phyloP scores from a whole-genome alignment of 768 basidiomycete species.

The Auricularia sp. region DNA sequence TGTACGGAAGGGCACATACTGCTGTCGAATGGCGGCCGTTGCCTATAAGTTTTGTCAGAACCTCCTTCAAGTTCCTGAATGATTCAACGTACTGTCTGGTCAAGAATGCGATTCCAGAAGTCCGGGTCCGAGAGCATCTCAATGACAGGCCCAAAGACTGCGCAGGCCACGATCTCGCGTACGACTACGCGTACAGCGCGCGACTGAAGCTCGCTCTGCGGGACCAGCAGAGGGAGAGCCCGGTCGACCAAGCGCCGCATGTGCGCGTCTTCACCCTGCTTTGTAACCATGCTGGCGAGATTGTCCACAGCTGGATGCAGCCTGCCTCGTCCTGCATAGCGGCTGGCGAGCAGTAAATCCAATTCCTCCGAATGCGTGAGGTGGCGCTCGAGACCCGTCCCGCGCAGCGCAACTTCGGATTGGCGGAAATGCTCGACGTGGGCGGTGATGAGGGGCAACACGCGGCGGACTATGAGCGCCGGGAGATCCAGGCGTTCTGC shows the following conservation, averaged over 20 bases:
- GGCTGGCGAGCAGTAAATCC: slow-evolving; percentile 73
- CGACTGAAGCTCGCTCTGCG: slow-evolving; percentile 64
- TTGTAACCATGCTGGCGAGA: slow-evolving; percentile 78
- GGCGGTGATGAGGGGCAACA: slow-evolving; percentile 79
- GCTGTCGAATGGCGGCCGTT: slow-evolving; percentile 61
- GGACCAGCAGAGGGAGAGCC: slow-evolving; percentile 62
- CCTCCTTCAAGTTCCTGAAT: neutral
- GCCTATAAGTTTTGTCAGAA: slow-evolving; percentile 27
- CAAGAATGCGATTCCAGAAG: slow-evolving; percentile 91
- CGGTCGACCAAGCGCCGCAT: slow-evolving; percentile 60
- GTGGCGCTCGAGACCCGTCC: slow-evolving; percentile 69
- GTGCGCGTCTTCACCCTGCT: slow-evolving; percentile 83
- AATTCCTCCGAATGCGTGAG: slow-evolving; percentile 85
- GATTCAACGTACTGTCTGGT: slow-evolving; percentile 67
- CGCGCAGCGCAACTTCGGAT: slow-evolving; percentile 77
- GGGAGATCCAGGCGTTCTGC: slow-evolving; percentile 57
- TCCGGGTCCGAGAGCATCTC: slow-evolving; percentile 93
- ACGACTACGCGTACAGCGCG: slow-evolving; percentile 60
- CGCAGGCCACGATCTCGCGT: slow-evolving; percentile 74
- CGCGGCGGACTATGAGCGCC: slow-evolving; percentile 65
- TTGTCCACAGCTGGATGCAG: slow-evolving; percentile 84
- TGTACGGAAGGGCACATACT: slow-evolving; percentile 27
- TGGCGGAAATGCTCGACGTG: slow-evolving; percentile 87
- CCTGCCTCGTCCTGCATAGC: slow-evolving; percentile 59
- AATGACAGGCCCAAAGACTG: slow-evolving; percentile 76